Evolutionary conservation across 169 alveolate genomes (phyloP).

Genomic region (Eimeria praecox): DNA sequence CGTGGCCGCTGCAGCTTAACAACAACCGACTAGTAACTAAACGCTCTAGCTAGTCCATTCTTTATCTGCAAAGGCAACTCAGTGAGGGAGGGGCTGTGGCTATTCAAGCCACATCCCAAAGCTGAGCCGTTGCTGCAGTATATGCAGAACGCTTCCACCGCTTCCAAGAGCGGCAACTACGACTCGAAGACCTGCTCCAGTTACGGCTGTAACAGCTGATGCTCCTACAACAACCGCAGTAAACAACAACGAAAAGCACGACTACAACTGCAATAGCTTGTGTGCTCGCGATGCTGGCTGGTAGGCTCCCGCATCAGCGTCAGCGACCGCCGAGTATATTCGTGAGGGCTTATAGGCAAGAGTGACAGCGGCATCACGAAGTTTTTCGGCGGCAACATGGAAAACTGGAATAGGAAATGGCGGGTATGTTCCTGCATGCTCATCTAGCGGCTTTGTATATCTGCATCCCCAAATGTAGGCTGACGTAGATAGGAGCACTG

Average conservation of each 20-base stretch:
- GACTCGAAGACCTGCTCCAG: not conserved
- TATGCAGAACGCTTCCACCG: not conserved
- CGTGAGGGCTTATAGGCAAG: not conserved
- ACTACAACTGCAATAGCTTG: not conserved
- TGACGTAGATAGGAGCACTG: not conserved
- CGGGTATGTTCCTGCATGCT: not conserved
- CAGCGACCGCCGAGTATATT: constrained; percentile 23
- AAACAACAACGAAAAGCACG: not conserved
- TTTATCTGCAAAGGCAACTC: not conserved
- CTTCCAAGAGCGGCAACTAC: not conserved
- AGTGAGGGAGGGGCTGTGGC: not conserved
- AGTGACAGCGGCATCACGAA: not conserved
- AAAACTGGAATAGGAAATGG: constrained; percentile 72
- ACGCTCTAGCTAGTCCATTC: not conserved
- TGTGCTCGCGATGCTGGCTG: constrained; percentile 57
- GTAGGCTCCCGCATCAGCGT: constrained; percentile 11
- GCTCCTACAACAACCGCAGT: not conserved
- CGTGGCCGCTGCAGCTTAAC: not conserved
- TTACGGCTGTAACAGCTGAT: not conserved
- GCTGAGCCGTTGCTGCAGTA: not conserved
- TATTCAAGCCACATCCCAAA: not conserved
- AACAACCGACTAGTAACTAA: not conserved
- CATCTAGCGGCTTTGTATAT: not conserved
- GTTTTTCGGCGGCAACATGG: constrained; percentile 43
- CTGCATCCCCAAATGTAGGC: not conserved